Base-by-base conservation (phyloP, 192 early-diverging fungal genomes). In the Backusella morwellensis region DNA sequence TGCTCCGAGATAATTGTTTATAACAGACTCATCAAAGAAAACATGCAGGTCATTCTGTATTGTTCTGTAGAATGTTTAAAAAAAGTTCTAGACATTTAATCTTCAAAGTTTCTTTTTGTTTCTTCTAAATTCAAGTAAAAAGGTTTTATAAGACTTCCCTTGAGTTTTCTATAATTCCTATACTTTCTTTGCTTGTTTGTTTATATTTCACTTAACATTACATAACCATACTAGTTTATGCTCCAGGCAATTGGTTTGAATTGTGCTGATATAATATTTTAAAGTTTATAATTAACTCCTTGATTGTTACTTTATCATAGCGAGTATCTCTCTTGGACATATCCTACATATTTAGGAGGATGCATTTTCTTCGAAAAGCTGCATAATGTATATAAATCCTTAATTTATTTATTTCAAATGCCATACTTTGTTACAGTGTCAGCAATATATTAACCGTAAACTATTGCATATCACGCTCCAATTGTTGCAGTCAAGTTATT, bases 211-310 rank as follows among this genome's bases (percentile, higher is more conserved):
- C 21, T n/a, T 63, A 29, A 12, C 9, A 14, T 63, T 63, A 12
- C 56, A 63, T 14, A 23, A 11, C 1, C 56, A 29, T 12, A 3
- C 3, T 26, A 26, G 29, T 29, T 26, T 29, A 8, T 29, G 56
- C 29, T 63, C 56, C 56, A 63, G 56, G n/a, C 23, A 63, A 63
- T 63, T 63, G 56, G 23, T 26, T 63, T 29, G 11, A 12, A 2
- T 63, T 29, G 23, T 29, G 26, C 26, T 63, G 23, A 29, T 63
- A 63, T 4, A 12, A 32, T 63, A 63, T 63, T 63, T 63, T 63
- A 63, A 63, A 63, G 56, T 63, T 63, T 63, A 26, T 29, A 63
- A 63, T 63, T 63, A 29, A 63, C 56, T 63, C 56, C 56, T 63
- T 63, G n/a, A 59, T 63, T 63, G 21, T 63, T 26, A 29, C n/a